phyloP scores from a whole-genome alignment of 345 rosid genomes.

The Acer campestre region DNA sequence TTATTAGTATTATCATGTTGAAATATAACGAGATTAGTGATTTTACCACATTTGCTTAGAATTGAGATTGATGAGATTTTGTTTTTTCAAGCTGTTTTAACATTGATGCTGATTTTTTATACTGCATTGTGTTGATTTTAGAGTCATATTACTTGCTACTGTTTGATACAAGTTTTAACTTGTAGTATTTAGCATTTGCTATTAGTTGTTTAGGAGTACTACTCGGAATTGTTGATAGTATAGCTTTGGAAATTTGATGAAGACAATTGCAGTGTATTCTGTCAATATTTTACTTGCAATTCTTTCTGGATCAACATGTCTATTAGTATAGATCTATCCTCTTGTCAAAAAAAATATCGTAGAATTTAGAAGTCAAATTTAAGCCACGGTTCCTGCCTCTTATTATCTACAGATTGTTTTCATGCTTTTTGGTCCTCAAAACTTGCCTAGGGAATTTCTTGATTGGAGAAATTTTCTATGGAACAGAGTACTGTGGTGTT shows the following conservation, averaged over 20 bases:
- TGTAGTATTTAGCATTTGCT: not conserved
- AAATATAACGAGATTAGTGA: not conserved
- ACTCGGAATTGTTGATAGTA: not conserved
- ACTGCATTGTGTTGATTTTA: constrained; percentile 1
- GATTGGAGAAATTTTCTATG: not conserved
- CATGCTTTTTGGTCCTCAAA: not conserved
- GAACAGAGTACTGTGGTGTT: not conserved
- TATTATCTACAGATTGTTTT: not conserved
- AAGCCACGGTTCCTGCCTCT: not conserved
- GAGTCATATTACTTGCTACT: not conserved
- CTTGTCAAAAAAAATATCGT: not conserved
- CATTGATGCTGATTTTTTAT: not conserved
- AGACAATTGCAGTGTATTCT: not conserved
- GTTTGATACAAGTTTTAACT: not conserved
- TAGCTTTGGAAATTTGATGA: not conserved
- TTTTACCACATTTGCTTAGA: not conserved
- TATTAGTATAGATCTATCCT: not conserved
- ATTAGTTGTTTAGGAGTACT: not conserved
- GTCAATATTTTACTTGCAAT: not conserved
- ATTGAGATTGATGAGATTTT: not conserved
- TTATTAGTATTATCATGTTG: not conserved
- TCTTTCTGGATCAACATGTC: not conserved
- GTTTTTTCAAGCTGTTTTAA: not conserved
- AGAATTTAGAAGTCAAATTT: not conserved
- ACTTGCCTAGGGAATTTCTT: not conserved